Base-by-base conservation (phyloP, 768 basidiomycete genomes). In the Zangia roseola region DNA sequence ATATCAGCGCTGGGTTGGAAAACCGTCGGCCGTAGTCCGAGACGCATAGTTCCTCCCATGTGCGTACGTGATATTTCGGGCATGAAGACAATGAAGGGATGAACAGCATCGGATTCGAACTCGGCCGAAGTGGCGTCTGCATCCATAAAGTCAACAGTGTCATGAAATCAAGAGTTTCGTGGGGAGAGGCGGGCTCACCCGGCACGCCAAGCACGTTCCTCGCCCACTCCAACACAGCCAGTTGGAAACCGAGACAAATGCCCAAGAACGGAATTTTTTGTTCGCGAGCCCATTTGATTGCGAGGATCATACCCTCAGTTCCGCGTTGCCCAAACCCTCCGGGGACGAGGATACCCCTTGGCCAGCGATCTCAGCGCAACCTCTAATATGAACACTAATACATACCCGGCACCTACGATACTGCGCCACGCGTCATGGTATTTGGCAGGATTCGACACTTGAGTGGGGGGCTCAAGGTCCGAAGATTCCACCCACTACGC, bases 21-120 rank as follows among this genome's bases (percentile, higher is more conserved):
- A 40, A 97, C 80, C 2, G 95, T 99, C 4, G 95, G 93, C n/a
- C 95, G 84, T 35, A 98, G 77, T 20, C 97, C 97, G n/a, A 97
- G 81, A 12, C 97, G 86, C 97, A 99, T 99, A n/a, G 95, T 99
- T 19, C 97, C 97, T 43, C 97, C 97, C 83, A 98, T 92, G 56
- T 98, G 94, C 12, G 94, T 97, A 65, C 87, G 88, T 10, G 93
- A 97, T 58, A 99, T 91, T 67, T 99, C 97, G 16, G 97, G 97
- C 97, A 99, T 99, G 80, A 94, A 98, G 58, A 98, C 78, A 69
- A 97, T 76, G 47, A 94, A 77, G 0, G 88, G 89, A 55, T 86
- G 73, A n/a, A 72, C 66, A 2, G 84, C 73, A 1, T 80, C 68
- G 4, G 79, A 62, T 34, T 77, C 69, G 58, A 98, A 89, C 69